Base-by-base conservation (phyloP, 257 asterid genomes). In the Verbena officinalis region DNA sequence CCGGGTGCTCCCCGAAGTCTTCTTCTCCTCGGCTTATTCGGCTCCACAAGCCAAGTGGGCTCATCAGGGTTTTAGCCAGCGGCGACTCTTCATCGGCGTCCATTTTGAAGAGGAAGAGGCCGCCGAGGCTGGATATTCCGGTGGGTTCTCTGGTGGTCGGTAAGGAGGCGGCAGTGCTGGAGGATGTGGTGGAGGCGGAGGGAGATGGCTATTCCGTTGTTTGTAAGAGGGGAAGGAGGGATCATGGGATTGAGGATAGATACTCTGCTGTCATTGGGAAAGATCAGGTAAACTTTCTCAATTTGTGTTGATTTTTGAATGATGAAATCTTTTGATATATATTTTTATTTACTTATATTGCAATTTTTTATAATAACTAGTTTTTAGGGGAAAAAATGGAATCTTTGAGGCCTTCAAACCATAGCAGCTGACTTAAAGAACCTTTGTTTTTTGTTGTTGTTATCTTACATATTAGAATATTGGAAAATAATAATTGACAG, bases 141-240 rank as follows among this genome's bases (percentile, higher is more conserved):
- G 73, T 40, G 77, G 75, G 27, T 0, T 27, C 73, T n/a, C n/a
- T n/a, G 59, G 55, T 8, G 39, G 39, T 66, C 15, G 69, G 50
- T 40, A 50, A 27, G 34, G 75, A 14, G 48, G 64, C 19, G 16
- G 64, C 39, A 45, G 46, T 12, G 57, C 64, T 7, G 2, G 68
- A 58, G 33, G 58, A 70, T 61, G 74, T 56, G 64, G 75, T 78
- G 70, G 96, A 86, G 77, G 74, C 42, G 51, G 95, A 86, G 31
- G 94, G 88, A 20, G 90, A 91, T 42, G 91, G 88, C 44, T 86
- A 74, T 78, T 78, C 78, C 31, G 95, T 88, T 39, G 88, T 75
- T 51, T 88, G 95, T 72, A 91, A 91, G 71, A 86, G 78, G 23
- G 96, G 98, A 60, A 86, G 77, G 75, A 88, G 93, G 64, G 94